Evolutionary conservation across 371 early-diverging fungal species (phyloP).

Genomic region (Smittium mucronatum): DNA sequence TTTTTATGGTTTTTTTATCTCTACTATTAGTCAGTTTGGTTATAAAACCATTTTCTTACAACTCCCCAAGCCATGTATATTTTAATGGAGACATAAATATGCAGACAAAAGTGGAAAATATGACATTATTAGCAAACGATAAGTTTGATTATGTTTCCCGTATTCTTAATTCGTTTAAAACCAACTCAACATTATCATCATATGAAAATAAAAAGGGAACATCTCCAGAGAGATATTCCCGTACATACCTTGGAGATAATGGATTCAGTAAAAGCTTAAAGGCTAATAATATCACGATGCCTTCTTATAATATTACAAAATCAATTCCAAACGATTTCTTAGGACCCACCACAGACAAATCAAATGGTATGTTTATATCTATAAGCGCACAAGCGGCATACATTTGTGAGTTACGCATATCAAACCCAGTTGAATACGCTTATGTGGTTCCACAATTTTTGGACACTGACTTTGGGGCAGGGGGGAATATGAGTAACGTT

Average conservation of each 20-base stretch:
- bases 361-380: background rate
- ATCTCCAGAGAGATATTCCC: background rate
- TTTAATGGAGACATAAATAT: background rate
- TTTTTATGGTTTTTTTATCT: background rate
- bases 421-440: slow-evolving; percentile 1
- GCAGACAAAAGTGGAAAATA: background rate
- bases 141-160: background rate
- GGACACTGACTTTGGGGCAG: background rate
- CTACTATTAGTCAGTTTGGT: background rate
- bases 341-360: background rate
- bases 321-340: background rate
- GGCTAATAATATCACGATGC: background rate
- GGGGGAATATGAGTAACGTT: background rate
- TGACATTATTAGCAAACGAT: background rate
- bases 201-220: background rate
- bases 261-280: background rate
- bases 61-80: slow-evolving; percentile 3
- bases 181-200: background rate
- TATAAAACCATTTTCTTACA: background rate
- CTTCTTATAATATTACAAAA: slow-evolving; percentile 1
- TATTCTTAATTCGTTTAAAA: background rate
- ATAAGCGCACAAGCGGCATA: slow-evolving; percentile 4
- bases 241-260: background rate
- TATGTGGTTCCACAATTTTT: slow-evolving; percentile 6
- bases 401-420: background rate